phyloP scores from a whole-genome alignment of 2,329 filamentous ascomycete species.

The Capronia coronata region DNA sequence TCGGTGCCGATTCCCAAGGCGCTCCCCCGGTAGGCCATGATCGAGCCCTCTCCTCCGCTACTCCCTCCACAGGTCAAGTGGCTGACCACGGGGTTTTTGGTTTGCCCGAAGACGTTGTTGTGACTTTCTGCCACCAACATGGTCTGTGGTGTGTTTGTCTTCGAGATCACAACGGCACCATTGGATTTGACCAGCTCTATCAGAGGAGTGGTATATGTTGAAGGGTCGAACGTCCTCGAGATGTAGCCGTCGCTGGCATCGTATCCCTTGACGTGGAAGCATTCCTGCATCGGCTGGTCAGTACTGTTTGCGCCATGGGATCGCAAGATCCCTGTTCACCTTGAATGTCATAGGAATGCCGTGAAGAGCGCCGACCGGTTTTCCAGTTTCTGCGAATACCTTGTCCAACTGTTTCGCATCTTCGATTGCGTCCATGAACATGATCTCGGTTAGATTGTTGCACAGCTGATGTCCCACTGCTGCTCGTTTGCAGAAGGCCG shows the following conservation, averaged over 20 bases:
- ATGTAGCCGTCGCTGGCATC: slow-evolving; percentile 54
- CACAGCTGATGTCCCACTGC: slow-evolving; percentile 30
- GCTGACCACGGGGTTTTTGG: slow-evolving; percentile 57
- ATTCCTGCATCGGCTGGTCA: slow-evolving; percentile 14
- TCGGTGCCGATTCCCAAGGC: slow-evolving; percentile 58
- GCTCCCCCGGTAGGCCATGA: slow-evolving; percentile 53
- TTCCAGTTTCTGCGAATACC: slow-evolving; percentile 30
- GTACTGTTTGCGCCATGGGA: background rate
- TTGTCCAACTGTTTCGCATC: slow-evolving; percentile 35
- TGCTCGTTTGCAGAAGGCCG: slow-evolving; percentile 48
- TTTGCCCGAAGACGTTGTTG: slow-evolving; percentile 53
- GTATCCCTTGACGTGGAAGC: slow-evolving; percentile 40
- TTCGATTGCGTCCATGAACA: slow-evolving; percentile 34
- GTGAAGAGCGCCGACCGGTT: slow-evolving; percentile 35
- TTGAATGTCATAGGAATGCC: slow-evolving; percentile 37
- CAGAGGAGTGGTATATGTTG: slow-evolving; percentile 50
- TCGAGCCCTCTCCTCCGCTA: slow-evolving; percentile 58
- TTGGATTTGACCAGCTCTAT: slow-evolving; percentile 52
- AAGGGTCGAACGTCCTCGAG: slow-evolving; percentile 54
- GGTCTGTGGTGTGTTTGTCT: slow-evolving; percentile 62
- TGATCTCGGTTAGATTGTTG: slow-evolving; percentile 35
- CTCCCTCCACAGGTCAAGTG: slow-evolving; percentile 57
- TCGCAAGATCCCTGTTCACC: slow-evolving; percentile 1
- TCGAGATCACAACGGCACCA: slow-evolving; percentile 60
- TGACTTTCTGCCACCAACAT: slow-evolving; percentile 50